These are phyloP conservation scores for Pluteus cervinus DNA, from an alignment of 768 basidiomycete species.

Conservation along the genomic window DNA sequence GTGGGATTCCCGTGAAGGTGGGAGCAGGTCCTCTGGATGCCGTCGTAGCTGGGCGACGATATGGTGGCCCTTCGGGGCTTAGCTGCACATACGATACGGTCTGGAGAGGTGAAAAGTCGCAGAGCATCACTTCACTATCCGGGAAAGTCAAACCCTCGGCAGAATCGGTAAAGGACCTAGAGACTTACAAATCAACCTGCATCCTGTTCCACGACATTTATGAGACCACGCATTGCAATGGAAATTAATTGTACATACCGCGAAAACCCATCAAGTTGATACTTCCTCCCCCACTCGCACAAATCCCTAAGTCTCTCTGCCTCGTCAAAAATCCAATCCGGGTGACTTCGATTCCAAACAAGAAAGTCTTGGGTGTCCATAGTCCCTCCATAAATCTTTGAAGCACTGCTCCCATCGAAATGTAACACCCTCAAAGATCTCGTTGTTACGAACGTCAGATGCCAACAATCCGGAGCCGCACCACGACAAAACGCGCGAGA, in stretches of 20 bases:
- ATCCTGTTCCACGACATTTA: slow-evolving; percentile 5
- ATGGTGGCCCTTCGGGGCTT: no score
- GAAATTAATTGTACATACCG: no score
- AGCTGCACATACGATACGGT: no score
- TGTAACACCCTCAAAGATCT: slow-evolving; percentile 41
- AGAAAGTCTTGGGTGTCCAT: slow-evolving; percentile 46
- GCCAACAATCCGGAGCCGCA: slow-evolving; percentile 24
- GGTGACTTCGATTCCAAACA: slow-evolving; percentile 29
- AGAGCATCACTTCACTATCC: slow-evolving; percentile 30
- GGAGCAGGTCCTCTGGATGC: no score
- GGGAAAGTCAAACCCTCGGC: no score
- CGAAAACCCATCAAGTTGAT: slow-evolving; percentile 39
- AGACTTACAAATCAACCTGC: no score
- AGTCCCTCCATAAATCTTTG: slow-evolving; percentile 32
- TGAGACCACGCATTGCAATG: no score
- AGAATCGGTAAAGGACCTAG: no score
- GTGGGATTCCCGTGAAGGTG: no score
- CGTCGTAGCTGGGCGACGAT: no score
- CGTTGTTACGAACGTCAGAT: slow-evolving; percentile 29
- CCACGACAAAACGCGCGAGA: slow-evolving; percentile 30
- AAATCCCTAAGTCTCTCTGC: slow-evolving; percentile 26
- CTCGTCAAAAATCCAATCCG: slow-evolving; percentile 22
- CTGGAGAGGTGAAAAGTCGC: slow-evolving; percentile 21
- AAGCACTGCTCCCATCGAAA: slow-evolving; percentile 47
- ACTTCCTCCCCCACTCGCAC: slow-evolving; percentile 37